Percentiles rank a stretch among this genome's conserved stretches.
Conservation (phyloP, 2,329 filamentous ascomycete species). For the Zasmidium citrigriseum region DNA sequence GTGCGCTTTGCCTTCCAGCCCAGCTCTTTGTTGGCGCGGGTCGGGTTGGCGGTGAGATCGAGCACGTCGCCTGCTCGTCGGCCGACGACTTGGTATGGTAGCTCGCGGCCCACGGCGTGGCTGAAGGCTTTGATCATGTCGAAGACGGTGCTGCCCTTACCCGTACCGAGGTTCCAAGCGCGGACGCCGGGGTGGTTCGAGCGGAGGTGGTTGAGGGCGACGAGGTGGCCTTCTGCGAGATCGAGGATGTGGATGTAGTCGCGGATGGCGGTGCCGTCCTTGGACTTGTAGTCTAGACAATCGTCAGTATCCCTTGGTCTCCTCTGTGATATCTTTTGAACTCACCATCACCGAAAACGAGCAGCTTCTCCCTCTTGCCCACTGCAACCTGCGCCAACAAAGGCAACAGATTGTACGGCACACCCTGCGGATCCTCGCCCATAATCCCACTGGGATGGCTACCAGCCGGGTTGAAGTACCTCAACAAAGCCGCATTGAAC, state of each 20-base stretch:
- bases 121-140: conserved; percentile 97
- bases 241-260: conserved; percentile 98
- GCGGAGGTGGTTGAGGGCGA: conserved; percentile 87
- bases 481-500: conserved; percentile 90
- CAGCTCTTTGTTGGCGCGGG: conserved; percentile 83
- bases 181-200: conserved; percentile 83
- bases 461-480: conserved; percentile 98
- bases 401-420: conserved; percentile 94
- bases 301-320: conserved; percentile 7
- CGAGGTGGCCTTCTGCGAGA: conserved; percentile 80
- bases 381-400: conserved; percentile 94
- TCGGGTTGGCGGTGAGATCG: conserved; percentile 89
- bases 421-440: conserved; percentile 95
- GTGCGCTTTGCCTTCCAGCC: conserved; percentile 88
- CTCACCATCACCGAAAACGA: conserved; percentile 91
- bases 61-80: conserved; percentile 88
- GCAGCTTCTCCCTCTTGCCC: conserved; percentile 87
- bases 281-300: conserved; percentile 77
- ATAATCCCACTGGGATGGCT: conserved; percentile 94
- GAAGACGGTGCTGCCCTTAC: conserved; percentile 91
- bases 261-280: conserved; percentile 89
- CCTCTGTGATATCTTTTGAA: conserved; percentile 14
- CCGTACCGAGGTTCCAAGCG: conserved; percentile 95
- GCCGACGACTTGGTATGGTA: conserved; percentile 82
- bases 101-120: conserved; percentile 77